Base-by-base conservation (phyloP, 129 eudicot species). In the Tanacetum coccineum region DNA sequence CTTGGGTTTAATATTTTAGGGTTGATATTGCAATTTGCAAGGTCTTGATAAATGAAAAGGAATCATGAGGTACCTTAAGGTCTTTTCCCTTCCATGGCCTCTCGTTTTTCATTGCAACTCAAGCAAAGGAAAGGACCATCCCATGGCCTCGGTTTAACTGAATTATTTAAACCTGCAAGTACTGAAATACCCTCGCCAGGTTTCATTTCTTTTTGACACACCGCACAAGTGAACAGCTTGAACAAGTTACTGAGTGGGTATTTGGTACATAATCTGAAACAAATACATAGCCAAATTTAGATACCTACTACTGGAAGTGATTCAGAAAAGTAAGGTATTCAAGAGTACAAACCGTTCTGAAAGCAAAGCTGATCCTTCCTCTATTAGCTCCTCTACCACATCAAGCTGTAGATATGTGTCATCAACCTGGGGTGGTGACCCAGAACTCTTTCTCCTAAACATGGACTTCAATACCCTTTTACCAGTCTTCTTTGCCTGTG, bases 31-130 rank as follows among this genome's bases (percentile, higher is more conserved):
- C 9, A 7, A 6, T 3, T 44, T 58, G 58, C 20, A 3, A 6
- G 66, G 48, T 58, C 58, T 26, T 25, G 21, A 47, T 44, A 53
- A 48, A 48, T 40, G 18, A 25, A 4, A 52, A 47, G 1, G 36
- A 60, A 10, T 21, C 22, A 45, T 9, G 19, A n/a, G 30, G 54
- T 68, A 92, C 95, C 86, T 90, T 90, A 67, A 76, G 90, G 85
- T 87, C 89, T 75, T 78, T 75, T 87, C 74, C 99, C 99, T 85
- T 94, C 99, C 99, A 94, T 94, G 75, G 97, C 97, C 64, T 94
- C 99, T 85, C 84, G 87, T 83, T 94, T 94, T 26, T 82, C 84
- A 81, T 94, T 97, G 85, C 99, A 94, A 57, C 88, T 81, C 53
- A 72, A 32, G 77, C 99, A 94, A 39, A 94, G 96, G 80, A 94